Evolutionary conservation across 257 asterid species (phyloP).

Genomic region (Fraxinus quadrangulata): DNA sequence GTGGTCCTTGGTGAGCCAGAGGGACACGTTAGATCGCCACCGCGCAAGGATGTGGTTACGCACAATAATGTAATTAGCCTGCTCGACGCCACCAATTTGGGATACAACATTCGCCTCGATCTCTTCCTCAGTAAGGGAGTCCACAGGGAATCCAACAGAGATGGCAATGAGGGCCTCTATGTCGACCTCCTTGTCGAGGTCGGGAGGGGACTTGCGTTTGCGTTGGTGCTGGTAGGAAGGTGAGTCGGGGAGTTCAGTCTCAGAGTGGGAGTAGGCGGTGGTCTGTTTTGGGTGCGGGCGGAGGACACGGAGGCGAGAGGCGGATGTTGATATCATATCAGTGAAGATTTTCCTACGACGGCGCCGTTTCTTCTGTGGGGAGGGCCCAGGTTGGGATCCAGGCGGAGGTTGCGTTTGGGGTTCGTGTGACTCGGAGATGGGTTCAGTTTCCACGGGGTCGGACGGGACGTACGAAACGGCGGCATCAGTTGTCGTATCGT

Average conservation of each 20-base stretch:
- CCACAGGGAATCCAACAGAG: slow-evolving; percentile 95
- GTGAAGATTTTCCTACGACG: slow-evolving; percentile 91
- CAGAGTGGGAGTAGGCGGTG: slow-evolving; percentile 38
- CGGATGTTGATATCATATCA: slow-evolving; percentile 75
- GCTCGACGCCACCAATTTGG: slow-evolving; percentile 77
- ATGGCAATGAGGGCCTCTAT: slow-evolving; percentile 88
- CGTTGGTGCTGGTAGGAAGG: slow-evolving; percentile 52
- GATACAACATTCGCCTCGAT: slow-evolving; percentile 94
- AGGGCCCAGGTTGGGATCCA: slow-evolving; percentile 34
- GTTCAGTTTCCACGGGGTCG: slow-evolving; percentile 31
- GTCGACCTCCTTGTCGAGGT: slow-evolving; percentile 83
- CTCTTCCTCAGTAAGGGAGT: slow-evolving; percentile 91
- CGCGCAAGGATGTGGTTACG: slow-evolving; percentile 88
- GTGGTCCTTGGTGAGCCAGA: slow-evolving; percentile 92
- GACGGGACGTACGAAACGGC: slow-evolving; percentile 26
- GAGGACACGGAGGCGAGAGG: slow-evolving; percentile 73
- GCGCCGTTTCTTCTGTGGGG: slow-evolving; percentile 70
- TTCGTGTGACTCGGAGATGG: slow-evolving; percentile 27
- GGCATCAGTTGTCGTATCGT: slow-evolving; percentile 30
- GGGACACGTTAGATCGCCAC: slow-evolving; percentile 81
- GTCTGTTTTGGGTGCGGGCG: slow-evolving; percentile 77
- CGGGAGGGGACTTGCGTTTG: slow-evolving; percentile 50
- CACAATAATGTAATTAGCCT: slow-evolving; percentile 87
- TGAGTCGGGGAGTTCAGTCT: slow-evolving; percentile 46
- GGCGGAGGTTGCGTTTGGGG: slow-evolving; percentile 13